A percentile compares a stretch with the other conserved stretches of the same genome.
Evolutionary conservation across 2,329 filamentous ascomycete genomes (phyloP).

Genomic region (Aspergillus luchuensis): DNA sequence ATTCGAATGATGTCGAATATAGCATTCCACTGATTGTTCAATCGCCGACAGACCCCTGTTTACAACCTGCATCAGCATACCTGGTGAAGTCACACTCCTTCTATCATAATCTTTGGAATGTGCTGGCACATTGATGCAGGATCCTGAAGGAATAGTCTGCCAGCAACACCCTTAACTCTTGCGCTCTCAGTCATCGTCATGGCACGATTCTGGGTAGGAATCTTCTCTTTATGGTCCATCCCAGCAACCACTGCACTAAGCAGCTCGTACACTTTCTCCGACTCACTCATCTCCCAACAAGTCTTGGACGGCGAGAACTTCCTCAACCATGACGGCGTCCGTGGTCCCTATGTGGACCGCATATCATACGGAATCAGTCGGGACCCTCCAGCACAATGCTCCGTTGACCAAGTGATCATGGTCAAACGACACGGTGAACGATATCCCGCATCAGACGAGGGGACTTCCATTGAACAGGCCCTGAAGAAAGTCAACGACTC

Average conservation of each 20-base stretch:
- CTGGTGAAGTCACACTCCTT: neutral
- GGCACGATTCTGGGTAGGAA: too few relatives aligned
- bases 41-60: neutral
- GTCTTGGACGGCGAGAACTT: constrained; percentile 22
- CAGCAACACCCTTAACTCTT: neutral
- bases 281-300: constrained; percentile 11
- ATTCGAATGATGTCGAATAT: neutral
- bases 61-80: neutral
- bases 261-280: neutral
- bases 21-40: neutral
- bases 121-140: neutral
- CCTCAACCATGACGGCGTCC: constrained; percentile 24
- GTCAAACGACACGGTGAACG: constrained; percentile 29
- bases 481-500: constrained; percentile 21
- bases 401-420: constrained; percentile 28
- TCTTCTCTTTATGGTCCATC: neutral
- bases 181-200: too few relatives aligned
- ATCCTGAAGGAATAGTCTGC: neutral
- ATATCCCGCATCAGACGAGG: constrained; percentile 19
- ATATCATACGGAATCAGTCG: constrained; percentile 22
- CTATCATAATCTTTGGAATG: neutral
- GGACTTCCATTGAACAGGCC: constrained; percentile 12
- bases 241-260: constrained; percentile 2
- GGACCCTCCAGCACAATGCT: constrained; percentile 23
- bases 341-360: constrained; percentile 23